Conservation (phyloP, 148 eudicot genomes). For the Tetragonia tetragonoides region DNA sequence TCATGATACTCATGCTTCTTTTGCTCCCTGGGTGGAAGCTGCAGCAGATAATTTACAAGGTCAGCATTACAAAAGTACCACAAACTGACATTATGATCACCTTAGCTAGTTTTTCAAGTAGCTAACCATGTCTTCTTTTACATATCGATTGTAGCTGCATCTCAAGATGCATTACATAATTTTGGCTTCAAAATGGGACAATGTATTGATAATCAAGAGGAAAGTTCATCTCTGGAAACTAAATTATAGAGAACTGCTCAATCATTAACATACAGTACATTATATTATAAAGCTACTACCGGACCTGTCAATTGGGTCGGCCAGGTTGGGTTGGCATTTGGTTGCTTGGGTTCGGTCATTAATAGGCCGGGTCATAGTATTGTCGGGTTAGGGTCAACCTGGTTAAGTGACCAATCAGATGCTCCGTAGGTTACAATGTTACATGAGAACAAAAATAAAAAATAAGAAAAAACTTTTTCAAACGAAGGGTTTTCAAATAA, state of each 20-base stretch:
- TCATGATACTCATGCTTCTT: constrained; percentile 77
- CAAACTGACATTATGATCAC: not conserved
- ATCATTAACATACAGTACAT: not conserved
- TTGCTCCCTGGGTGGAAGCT: constrained; percentile 89
- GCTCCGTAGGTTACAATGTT: too few relatives aligned
- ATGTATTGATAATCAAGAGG: too few relatives aligned
- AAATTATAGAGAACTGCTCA: not conserved
- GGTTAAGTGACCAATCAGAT: too few relatives aligned
- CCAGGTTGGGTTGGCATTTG: too few relatives aligned
- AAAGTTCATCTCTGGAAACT: not conserved
- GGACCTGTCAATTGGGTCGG: too few relatives aligned
- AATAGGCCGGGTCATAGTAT: too few relatives aligned
- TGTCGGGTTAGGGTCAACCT: too few relatives aligned
- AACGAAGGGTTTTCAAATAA: too few relatives aligned
- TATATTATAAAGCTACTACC: too few relatives aligned
- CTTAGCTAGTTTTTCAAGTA: not conserved
- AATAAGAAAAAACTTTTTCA: too few relatives aligned
- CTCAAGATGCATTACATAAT: not conserved
- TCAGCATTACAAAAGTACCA: constrained; percentile 5
- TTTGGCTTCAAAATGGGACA: not conserved
- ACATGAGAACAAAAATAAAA: too few relatives aligned
- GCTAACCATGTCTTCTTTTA: not conserved
- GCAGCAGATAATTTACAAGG: constrained; percentile 18
- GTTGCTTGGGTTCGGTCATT: too few relatives aligned
- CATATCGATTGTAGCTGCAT: not conserved